phyloP scores from a whole-genome alignment of 176 grass and related monocot genomes.

The Oryza nivara region DNA sequence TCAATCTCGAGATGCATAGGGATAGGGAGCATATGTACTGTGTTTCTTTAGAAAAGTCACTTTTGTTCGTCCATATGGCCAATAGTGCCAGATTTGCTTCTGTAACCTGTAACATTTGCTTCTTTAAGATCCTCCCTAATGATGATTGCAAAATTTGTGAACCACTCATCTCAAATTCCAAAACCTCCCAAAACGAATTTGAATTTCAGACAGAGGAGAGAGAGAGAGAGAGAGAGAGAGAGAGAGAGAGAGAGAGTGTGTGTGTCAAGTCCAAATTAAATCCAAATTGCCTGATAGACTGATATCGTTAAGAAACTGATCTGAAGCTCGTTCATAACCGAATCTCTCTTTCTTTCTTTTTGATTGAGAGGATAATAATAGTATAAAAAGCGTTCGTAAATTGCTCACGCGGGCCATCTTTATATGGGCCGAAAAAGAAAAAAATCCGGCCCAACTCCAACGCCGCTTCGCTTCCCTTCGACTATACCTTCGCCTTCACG shows the following conservation, averaged over 20 bases:
- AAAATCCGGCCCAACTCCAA: background rate
- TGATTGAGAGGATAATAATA: background rate
- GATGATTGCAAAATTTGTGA: no score
- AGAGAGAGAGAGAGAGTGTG: no score
- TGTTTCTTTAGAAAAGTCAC: background rate
- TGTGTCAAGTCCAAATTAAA: no score
- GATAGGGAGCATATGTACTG: no score
- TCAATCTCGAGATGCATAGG: no score
- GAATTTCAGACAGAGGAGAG: background rate
- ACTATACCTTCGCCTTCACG: background rate
- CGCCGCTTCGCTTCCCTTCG: background rate
- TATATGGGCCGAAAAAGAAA: background rate
- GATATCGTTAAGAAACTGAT: no score
- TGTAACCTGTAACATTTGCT: background rate
- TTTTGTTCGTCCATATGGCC: background rate
- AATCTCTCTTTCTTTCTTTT: no score
- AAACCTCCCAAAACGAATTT: background rate
- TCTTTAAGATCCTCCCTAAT: background rate
- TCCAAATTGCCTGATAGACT: background rate
- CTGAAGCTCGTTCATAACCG: no score
- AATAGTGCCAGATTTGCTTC: no score
- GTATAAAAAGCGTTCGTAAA: background rate
- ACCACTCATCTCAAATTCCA: background rate
- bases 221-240: no score
- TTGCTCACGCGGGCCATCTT: background rate